Base-by-base conservation (phyloP, 345 rosid genomes). In the Brassica rapa region DNA sequence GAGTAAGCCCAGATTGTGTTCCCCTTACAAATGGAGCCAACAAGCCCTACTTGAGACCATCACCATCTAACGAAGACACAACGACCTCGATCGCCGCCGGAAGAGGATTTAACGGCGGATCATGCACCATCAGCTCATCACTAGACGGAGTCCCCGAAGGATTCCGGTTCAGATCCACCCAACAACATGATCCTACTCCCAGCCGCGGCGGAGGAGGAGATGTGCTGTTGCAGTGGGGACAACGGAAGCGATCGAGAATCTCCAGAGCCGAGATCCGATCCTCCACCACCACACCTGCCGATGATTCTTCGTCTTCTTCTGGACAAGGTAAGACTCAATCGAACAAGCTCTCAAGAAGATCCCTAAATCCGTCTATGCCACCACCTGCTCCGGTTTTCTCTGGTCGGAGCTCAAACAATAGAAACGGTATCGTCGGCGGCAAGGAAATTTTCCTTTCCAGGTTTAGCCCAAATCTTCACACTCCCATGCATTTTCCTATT, bases 211-310 rank as follows among this genome's bases (percentile, higher is more conserved):
- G 59, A 72, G 75, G 79, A 27, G 89, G 87, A 4, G 91, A 87
- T 76, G 81, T 86, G 72, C 62, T 89, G 27, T 72, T 89, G 51
- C 89, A 86, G 78, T 89, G 91, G 93, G 88, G 93, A 3, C 93
- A 89, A 27, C 83, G 88, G 59, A 89, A 89, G 63, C 85, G 93
- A 76, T 82, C 93, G 1, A 86, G 91, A 73, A 82, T 79, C 6
- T 84, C 89, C 0, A 86, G 93, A 70, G 68, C 84, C 5, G 90
- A 84, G 85, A 86, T 83, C 87, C 83, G 89, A 61, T 73, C 86
- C 4, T 32, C 79, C 35, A 83, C 75, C 29, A 16, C 59, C 8
- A 15, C 59, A 2, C 70, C 82, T 7, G 41, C 41, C 8, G 90
- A 86, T 77, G 88, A 87, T 21, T 86, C 85, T 0, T 84, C 85